Evolutionary conservation across 257 asterid species (phyloP), one percentile per base, ranked within the genome.

Genomic region (Scutellaria minor): DNA sequence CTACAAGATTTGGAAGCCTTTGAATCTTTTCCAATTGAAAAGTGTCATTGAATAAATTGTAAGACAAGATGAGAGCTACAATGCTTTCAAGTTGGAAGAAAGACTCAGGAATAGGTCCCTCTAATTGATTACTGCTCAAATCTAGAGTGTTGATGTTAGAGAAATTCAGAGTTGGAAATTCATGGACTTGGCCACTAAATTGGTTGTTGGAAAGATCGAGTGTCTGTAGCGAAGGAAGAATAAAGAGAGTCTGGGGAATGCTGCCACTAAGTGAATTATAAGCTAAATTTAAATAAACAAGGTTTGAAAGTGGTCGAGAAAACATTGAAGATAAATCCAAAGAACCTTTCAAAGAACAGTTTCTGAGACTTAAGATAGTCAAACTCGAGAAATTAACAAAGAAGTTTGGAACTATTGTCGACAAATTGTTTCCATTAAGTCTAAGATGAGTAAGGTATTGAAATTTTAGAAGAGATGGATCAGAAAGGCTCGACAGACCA

Each of bases 401-500:
- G 42, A 53, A 69, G 0, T 70, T 57, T 5, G 82, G 82, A n/a
- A 65, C 14, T 1, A 56, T 24, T 15, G 79, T 58, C 7, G 76
- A 59, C 6, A 78, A 27, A 64, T 72, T 35, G 66, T 77, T 71
- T 31, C 8, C 2, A 41, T 71, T 75, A 8, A 81, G 85, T 48
- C 15, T 64, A 52, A 81, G 73, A 24, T 73, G 64, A 1, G 85
- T 60, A 51, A 77, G 80, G 54, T 40, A 62, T 10, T 15, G 74
- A 65, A 78, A 78, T n/a, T 22, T 59, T 7, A 24, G 10, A 18
- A 76, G 59, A 5, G 82, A 72, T 55, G 47, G 63, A 79, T 75
- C 67, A 1, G 77, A 46, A 6, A 83, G 84, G 12, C 86, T 81
- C 6, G 74, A 79, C 46, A 86, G 63, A n/a, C 9, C 7, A 50